Base-by-base conservation (phyloP, 2,329 filamentous ascomycete species). In the Botryotinia globosa region DNA sequence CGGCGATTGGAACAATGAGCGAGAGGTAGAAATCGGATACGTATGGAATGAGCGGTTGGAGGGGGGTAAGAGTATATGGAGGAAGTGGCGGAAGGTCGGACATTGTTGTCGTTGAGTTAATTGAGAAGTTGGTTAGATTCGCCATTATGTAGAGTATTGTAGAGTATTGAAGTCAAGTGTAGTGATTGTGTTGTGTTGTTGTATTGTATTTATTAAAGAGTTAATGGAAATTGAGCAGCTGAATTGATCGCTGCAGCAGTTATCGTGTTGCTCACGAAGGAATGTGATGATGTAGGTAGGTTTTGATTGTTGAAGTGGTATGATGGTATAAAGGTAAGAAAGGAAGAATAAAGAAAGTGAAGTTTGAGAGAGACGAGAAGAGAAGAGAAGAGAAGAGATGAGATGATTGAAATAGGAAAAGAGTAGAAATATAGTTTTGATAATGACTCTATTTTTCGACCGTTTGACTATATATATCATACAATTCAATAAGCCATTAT, bases 31-130 rank as follows among this genome's bases (percentile, higher is more conserved):
- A 91, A 83, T 99, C 96, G 73, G 94, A 89, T 29, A 97, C 87
- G 82, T 91, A 92, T 59, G 93, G 85, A 74, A 98, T 82, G 72
- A 98, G 85, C 72, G 94, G 89, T 74, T 90, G 87, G 63, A 91
- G 89, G 14, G 90, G 89, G 76, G 85, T 85, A 72, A 96, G 85
- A 37, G 89, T 89, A 85, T 97, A 98, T n/a, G 87, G 83, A 66
- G 96, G 95, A 62, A 98, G 90, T 69, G 94, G 93, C 77, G 95
- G 94, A 70, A 98, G 88, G 79, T 90, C 89, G 83, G 85, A 86
- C 75, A 84, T 81, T 59, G 81, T 76, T 72, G 83, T 77, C 51
- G 74, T 71, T 9, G 51, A 56, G 70, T 81, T 79, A 48, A 74
- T 71, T 34, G 71, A 56, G 37, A 75, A 8, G 29, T 87, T 87